phyloP scores from a whole-genome alignment of 1,284 basidiomycete genomes.

The Farysia itapuensis region DNA sequence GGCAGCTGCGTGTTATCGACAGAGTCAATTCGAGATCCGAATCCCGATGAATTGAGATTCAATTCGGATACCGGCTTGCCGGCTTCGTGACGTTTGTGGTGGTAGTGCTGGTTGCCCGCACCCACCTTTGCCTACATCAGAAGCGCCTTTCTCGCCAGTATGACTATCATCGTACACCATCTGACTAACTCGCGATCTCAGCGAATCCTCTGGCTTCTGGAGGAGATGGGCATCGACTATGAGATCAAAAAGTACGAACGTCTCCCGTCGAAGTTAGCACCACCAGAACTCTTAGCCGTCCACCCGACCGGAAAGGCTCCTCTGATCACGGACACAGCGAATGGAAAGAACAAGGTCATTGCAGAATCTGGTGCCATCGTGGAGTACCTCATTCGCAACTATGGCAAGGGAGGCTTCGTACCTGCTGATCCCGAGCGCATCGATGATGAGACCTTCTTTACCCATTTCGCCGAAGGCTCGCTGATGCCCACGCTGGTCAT shows the following conservation, averaged over 20 bases:
- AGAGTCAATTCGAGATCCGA: too few species aligned
- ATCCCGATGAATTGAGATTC: too few species aligned
- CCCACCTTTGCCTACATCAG: too few species aligned
- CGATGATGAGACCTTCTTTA: conserved; percentile 49
- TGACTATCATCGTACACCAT: conserved; percentile 53
- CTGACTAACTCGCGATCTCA: conserved; percentile 57
- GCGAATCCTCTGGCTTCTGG: conserved; percentile 57
- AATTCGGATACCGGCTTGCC: too few species aligned
- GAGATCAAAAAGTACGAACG: conserved; percentile 54
- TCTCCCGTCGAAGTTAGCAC: conserved; percentile 40
- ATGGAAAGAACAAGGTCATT: conserved; percentile 43
- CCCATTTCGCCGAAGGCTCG: conserved; percentile 55
- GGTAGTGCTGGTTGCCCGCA: too few species aligned
- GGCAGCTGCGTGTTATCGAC: too few species aligned
- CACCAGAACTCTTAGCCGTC: conserved; percentile 42
- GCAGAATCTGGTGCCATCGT: conserved; percentile 58
- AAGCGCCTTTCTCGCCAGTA: too few species aligned
- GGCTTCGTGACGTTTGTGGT: too few species aligned
- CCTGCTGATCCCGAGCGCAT: conserved; percentile 26
- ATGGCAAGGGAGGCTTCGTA: conserved; percentile 47
- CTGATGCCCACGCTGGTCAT: conserved; percentile 53
- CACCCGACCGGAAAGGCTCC: conserved; percentile 57
- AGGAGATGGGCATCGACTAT: conserved; percentile 55
- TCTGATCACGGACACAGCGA: conserved; percentile 49
- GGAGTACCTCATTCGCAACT: conserved; percentile 56